Evolutionary conservation across 208 protist genomes (phyloP).

Genomic region (Strigomonas galati): DNA sequence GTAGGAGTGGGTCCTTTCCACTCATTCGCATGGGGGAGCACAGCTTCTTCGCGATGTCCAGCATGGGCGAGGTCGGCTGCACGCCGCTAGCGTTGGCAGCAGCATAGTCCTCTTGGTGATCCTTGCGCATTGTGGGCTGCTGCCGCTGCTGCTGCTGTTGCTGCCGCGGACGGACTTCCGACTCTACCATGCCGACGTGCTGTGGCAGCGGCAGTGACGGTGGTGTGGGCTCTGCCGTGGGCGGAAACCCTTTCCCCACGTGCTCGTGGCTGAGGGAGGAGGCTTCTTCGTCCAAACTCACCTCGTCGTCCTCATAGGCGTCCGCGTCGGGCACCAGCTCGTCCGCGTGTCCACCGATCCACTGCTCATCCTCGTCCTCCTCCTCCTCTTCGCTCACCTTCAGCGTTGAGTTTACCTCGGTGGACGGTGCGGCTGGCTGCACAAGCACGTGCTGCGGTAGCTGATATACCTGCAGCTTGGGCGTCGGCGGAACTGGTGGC

Average conservation of each 20-base stretch:
- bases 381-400: constrained; percentile 5
- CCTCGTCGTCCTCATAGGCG: background rate
- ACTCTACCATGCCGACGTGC: too few species aligned
- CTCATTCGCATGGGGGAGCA: background rate
- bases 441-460: background rate
- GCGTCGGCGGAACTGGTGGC: background rate
- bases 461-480: background rate
- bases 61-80: constrained; percentile 1
- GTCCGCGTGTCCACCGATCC: too few species aligned
- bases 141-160: constrained; percentile 1
- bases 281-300: background rate
- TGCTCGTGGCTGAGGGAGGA: too few species aligned
- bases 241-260: too few species aligned
- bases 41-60: background rate
- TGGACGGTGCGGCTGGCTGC: background rate
- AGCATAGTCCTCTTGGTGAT: constrained; percentile 4
- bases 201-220: too few species aligned
- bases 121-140: background rate
- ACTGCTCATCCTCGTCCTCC: background rate
- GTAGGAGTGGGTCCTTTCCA: background rate
- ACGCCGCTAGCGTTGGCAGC: background rate
- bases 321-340: background rate
- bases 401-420: too few species aligned
- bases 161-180: too few species aligned
- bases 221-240: too few species aligned